phyloP scores from a whole-genome alignment of 208 protist genomes.

The Leishmania braziliensis region DNA sequence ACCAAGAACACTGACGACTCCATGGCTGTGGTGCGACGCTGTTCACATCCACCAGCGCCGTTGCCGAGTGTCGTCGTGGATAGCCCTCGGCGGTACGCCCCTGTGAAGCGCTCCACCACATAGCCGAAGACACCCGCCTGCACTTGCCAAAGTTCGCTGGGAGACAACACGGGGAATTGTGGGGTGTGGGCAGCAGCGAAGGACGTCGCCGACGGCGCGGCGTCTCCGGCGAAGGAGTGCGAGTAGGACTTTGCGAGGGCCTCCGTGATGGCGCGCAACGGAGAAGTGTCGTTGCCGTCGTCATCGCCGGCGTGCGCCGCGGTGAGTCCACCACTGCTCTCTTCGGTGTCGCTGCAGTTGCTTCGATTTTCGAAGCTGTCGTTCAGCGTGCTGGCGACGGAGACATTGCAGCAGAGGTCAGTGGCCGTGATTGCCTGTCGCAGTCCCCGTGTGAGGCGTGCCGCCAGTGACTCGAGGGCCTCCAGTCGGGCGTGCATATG shows the following conservation, averaged over 20 bases:
- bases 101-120: conserved; percentile 22
- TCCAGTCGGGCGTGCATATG: conserved; percentile 21
- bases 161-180: conserved; percentile 9
- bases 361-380: background rate
- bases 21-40: conserved; percentile 16
- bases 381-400: background rate
- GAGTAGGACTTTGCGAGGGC: conserved; percentile 17
- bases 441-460: conserved; percentile 22
- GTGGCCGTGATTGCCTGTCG: conserved; percentile 8
- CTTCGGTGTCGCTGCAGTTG: conserved; percentile 15
- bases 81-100: conserved; percentile 28
- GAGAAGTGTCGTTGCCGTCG: conserved; percentile 1
- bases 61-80: background rate
- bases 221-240: conserved; percentile 9
- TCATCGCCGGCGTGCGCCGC: background rate
- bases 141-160: conserved; percentile 21
- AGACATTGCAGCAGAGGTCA: background rate
- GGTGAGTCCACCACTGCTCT: background rate
- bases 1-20: conserved; percentile 54
- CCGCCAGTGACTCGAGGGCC: conserved; percentile 16
- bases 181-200: background rate
- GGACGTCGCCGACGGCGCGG: background rate
- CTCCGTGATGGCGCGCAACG: conserved; percentile 24
- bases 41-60: background rate
- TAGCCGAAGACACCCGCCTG: conserved; percentile 26